phyloP scores from a whole-genome alignment of 441 rosid genomes.

The Gossypium schwendimanii region DNA sequence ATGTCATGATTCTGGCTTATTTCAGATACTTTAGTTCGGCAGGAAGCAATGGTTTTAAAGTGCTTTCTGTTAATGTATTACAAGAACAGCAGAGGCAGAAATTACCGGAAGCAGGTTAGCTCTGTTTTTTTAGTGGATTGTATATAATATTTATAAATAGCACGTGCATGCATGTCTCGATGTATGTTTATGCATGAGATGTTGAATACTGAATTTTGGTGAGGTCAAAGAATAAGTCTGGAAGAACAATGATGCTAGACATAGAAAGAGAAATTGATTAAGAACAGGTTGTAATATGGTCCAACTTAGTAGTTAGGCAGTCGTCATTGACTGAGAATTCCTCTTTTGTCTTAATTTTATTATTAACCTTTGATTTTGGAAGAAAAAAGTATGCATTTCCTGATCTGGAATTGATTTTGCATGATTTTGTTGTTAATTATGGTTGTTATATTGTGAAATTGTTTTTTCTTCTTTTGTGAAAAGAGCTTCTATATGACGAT shows the following conservation, averaged over 20 bases:
- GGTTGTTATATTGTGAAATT: background rate
- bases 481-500: background rate
- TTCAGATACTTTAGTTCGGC: constrained; percentile 68
- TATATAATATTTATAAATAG: background rate
- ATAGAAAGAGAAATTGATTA: background rate
- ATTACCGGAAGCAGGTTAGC: constrained; percentile 65
- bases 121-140: background rate
- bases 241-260: background rate
- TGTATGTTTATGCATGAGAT: background rate
- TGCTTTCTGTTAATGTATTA: constrained; percentile 58
- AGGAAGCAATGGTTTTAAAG: constrained; percentile 62
- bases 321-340: background rate
- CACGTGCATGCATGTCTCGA: background rate
- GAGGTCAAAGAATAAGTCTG: background rate
- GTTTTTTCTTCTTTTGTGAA: background rate
- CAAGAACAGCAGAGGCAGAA: constrained; percentile 67
- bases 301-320: too few relatives aligned
- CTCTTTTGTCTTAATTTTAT: background rate
- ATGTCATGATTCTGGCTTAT: constrained; percentile 3
- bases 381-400: background rate
- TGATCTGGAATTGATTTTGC: background rate
- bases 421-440: background rate
- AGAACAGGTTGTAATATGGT: background rate
- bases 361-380: background rate
- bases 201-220: background rate